These are phyloP conservation scores for Trichoderma sp. DNA, from an alignment of 2,329 filamentous ascomycete species.

Conservation along the genomic window DNA sequence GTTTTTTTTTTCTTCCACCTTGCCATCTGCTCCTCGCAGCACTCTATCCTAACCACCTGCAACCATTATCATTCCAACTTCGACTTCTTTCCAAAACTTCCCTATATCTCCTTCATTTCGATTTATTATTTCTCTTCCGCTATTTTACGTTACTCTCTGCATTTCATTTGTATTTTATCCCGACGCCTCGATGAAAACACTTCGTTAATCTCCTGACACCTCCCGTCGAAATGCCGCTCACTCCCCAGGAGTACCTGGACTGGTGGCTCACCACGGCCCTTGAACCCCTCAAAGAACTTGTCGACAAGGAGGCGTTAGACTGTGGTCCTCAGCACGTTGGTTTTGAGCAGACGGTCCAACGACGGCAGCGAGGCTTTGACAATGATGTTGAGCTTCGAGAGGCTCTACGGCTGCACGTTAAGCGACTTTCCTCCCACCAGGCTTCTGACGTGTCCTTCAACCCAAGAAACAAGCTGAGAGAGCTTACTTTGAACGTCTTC, in stretches of 20 bases:
- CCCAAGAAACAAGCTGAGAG: conserved; percentile 29
- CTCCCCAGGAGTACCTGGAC: conserved; percentile 31
- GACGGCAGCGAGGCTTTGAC: conserved; percentile 33
- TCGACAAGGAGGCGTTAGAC: conserved; percentile 23
- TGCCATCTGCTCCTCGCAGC: not conserved
- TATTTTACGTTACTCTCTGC: not conserved
- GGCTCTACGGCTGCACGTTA: conserved; percentile 24
- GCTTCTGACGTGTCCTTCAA: conserved; percentile 27
- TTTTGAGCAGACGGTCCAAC: conserved; percentile 33
- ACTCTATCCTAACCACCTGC: not conserved
- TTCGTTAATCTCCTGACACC: not conserved
- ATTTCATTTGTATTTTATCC: not conserved
- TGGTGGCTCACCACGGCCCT: conserved; percentile 34
- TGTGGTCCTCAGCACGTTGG: conserved; percentile 30
- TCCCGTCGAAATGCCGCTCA: conserved; percentile 30
- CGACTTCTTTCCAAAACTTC: not conserved
- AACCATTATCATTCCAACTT: not conserved
- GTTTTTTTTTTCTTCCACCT: not conserved
- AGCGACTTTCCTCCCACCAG: conserved; percentile 20
- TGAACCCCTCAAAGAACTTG: conserved; percentile 27
- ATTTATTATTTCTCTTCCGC: not conserved
- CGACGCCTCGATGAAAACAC: not conserved
- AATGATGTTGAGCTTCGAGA: conserved; percentile 24
- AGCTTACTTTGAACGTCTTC: conserved; percentile 29
- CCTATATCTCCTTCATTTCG: not conserved